Evolutionary conservation across 129 eudicot genomes (phyloP).

Genomic region (Flaveria robusta): DNA sequence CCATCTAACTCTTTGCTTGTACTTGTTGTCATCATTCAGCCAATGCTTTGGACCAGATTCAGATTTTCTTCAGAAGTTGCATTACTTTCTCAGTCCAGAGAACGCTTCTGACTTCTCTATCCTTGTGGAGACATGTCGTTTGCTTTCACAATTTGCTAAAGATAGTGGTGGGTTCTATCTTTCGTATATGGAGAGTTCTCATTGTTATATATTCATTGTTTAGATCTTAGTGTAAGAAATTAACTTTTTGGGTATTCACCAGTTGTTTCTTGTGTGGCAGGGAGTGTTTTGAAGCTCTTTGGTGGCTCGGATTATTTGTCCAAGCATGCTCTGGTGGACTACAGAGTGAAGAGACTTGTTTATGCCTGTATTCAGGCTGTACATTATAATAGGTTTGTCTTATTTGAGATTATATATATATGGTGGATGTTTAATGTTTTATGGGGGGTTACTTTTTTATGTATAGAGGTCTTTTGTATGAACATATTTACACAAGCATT

Average conservation of each 20-base stretch:
- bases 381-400: conserved; percentile 72
- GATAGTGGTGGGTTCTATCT: conserved; percentile 56
- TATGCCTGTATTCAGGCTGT: conserved; percentile 77
- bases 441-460: neutral
- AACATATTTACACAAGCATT: conserved; percentile 2
- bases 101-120: conserved; percentile 61
- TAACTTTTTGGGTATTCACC: conserved; percentile 19
- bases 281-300: conserved; percentile 58
- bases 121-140: conserved; percentile 79
- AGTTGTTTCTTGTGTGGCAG: conserved; percentile 40
- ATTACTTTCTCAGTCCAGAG: conserved; percentile 70
- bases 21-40: conserved; percentile 47
- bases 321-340: conserved; percentile 46
- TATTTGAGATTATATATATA: neutral
- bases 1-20: conserved; percentile 30
- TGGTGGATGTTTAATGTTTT: no score
- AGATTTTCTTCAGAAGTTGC: conserved; percentile 72
- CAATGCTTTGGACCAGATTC: conserved; percentile 80
- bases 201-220: conserved; percentile 8
- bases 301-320: conserved; percentile 63
- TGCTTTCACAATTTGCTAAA: conserved; percentile 57
- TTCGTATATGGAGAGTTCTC: neutral
- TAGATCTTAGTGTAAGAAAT: conserved; percentile 12
- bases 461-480: neutral
- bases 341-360: conserved; percentile 77